A percentile compares a stretch with the other conserved stretches of the same genome.
phyloP scores from a whole-genome alignment of 306 rosid species.

The Heteromeles arbutifolia region DNA sequence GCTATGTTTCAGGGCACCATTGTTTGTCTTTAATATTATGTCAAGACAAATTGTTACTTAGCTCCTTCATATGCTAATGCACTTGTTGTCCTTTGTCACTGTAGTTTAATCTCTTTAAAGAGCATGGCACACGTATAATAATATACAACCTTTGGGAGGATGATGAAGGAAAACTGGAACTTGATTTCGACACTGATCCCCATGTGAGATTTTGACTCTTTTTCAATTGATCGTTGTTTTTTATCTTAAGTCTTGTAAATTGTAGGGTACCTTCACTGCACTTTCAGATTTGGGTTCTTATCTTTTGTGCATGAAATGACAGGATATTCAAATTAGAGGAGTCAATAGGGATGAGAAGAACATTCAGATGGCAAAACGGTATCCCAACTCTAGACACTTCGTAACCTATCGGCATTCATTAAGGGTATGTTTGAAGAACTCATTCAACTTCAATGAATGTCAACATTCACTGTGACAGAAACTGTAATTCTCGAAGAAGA shows the following conservation, averaged over 20 bases:
- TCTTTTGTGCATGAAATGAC: conserved; percentile 13
- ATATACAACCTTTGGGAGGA: conserved; percentile 97
- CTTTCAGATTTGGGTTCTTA: neutral
- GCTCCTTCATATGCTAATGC: neutral
- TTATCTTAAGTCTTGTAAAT: neutral
- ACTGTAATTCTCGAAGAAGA: neutral
- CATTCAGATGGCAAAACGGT: conserved; percentile 66
- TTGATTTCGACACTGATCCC: conserved; percentile 71
- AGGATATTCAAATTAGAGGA: conserved; percentile 93
- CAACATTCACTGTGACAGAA: neutral
- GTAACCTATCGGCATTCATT: conserved; percentile 80
- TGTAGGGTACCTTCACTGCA: neutral
- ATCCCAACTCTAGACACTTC: conserved; percentile 78
- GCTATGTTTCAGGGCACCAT: neutral
- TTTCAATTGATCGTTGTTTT: neutral
- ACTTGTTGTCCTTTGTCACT: neutral
- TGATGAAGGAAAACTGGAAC: conserved; percentile 85
- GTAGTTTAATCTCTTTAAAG: conserved; percentile 57
- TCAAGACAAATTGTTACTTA: neutral
- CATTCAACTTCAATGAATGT: neutral
- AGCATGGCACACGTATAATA: conserved; percentile 73
- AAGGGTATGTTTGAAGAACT: conserved; percentile 40
- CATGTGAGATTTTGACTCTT: conserved; percentile 40
- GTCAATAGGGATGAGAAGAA: conserved; percentile 82
- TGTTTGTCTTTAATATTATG: neutral